A percentile compares a stretch with the other conserved stretches of the same genome.
Conservation (phyloP, 306 rosid genomes). For the Malus sieversii region DNA sequence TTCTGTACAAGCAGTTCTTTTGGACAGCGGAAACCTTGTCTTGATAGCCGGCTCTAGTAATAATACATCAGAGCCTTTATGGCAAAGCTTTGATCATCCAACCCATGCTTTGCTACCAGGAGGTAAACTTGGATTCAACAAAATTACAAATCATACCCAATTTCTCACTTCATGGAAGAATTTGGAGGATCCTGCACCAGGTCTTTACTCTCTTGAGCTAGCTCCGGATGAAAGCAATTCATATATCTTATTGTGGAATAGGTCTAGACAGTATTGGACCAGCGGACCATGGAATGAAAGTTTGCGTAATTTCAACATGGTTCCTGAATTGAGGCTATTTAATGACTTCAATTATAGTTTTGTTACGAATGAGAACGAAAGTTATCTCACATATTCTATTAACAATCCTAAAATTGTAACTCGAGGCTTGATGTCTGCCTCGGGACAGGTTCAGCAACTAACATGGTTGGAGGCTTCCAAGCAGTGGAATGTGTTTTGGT, state of each 20-base stretch:
- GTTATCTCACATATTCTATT: conserved; percentile 40
- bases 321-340: conserved; percentile 3
- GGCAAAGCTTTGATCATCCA: not conserved
- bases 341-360: conserved; percentile 15
- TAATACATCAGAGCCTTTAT: not conserved
- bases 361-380: conserved; percentile 33
- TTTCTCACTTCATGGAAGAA: conserved; percentile 49
- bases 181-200: conserved; percentile 30
- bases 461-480: not conserved
- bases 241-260: conserved; percentile 29
- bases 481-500: conserved; percentile 40
- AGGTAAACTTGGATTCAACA: conserved; percentile 8
- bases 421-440: conserved; percentile 18
- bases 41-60: not conserved
- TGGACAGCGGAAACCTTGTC: conserved; percentile 2
- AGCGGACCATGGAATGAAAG: too few relatives aligned
- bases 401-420: conserved; percentile 6
- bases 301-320: not conserved
- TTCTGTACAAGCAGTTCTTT: not conserved
- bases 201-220: conserved; percentile 33
- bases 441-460: not conserved
- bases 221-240: conserved; percentile 1
- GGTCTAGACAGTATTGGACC: not conserved
- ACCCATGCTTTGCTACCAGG: conserved; percentile 11
- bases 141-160: not conserved